Evolutionary conservation across 345 rosid species (phyloP).

Genomic region (Pistacia vera): DNA sequence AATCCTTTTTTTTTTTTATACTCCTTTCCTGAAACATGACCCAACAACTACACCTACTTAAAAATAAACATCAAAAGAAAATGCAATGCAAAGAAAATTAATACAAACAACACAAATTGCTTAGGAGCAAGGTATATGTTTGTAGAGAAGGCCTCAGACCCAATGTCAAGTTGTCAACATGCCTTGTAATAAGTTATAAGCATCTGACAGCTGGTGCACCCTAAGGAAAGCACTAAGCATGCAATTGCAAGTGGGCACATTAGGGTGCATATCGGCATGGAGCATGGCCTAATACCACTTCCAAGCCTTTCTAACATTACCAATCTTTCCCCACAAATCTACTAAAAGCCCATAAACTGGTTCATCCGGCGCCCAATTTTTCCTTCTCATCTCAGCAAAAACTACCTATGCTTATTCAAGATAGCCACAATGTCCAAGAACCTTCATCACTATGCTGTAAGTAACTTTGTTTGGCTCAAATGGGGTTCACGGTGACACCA

Average conservation of each 20-base stretch:
- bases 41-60: no score
- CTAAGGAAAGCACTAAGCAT: constrained; percentile 86
- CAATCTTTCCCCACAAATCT: constrained; percentile 94
- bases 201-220: constrained; percentile 67
- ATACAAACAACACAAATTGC: constrained; percentile 14
- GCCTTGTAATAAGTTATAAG: constrained; percentile 67
- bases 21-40: no score
- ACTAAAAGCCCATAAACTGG: constrained; percentile 91
- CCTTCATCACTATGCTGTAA: constrained; percentile 94
- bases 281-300: constrained; percentile 89
- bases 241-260: constrained; percentile 94
- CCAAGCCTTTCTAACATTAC: constrained; percentile 82
- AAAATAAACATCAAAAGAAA: no score
- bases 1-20: no score
- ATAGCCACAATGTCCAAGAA: constrained; percentile 87
- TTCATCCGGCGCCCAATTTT: constrained; percentile 89
- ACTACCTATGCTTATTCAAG: constrained; percentile 87
- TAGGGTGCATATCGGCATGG: constrained; percentile 74
- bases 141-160: constrained; percentile 78
- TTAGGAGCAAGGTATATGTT: constrained; percentile 87
- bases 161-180: constrained; percentile 49
- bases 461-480: constrained; percentile 91
- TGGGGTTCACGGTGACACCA: no score
- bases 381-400: constrained; percentile 74
- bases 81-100: no score